Conservation (phyloP, 805 yeast species). For the Metschnikowia picachoensis region DNA sequence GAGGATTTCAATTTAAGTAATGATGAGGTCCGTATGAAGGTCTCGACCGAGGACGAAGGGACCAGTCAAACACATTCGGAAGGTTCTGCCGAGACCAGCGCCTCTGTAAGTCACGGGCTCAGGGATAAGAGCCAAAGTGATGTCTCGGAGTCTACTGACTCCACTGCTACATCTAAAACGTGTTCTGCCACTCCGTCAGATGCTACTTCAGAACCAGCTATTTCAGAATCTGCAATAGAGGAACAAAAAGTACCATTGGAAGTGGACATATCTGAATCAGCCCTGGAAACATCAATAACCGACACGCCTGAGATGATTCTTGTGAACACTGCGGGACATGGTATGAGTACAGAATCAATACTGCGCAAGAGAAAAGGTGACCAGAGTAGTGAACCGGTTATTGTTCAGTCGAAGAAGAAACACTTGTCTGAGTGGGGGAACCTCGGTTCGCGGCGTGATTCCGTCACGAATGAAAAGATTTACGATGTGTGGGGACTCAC, state of each 20-base stretch:
- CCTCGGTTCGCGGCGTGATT: slow-evolving; percentile 35
- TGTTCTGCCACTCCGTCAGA: too few relatives aligned
- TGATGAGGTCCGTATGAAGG: neutral
- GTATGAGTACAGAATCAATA: neutral
- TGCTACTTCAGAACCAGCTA: neutral
- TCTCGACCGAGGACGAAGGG: slow-evolving; percentile 9
- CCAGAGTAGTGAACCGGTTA: slow-evolving; percentile 6
- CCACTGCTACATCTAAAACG: too few relatives aligned
- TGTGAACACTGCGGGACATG: neutral
- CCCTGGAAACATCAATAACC: neutral
- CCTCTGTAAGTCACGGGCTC: neutral
- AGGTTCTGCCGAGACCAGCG: neutral
- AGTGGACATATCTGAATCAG: neutral
- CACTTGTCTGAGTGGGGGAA: slow-evolving; percentile 35
- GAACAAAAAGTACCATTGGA: too few relatives aligned
- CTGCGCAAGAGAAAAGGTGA: neutral
- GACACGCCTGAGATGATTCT: neutral
- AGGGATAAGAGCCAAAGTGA: neutral
- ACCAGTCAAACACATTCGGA: slow-evolving; percentile 30
- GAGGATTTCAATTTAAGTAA: neutral
- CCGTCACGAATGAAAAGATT: slow-evolving; percentile 41
- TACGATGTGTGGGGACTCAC: slow-evolving; percentile 83
- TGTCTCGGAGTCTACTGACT: too few relatives aligned
- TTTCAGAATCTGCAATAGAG: neutral
- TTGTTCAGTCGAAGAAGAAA: neutral